Percentiles rank a stretch among this genome's conserved stretches.
phyloP scores from a whole-genome alignment of 2,329 filamentous ascomycete genomes.

The Xylariaceae sp. region DNA sequence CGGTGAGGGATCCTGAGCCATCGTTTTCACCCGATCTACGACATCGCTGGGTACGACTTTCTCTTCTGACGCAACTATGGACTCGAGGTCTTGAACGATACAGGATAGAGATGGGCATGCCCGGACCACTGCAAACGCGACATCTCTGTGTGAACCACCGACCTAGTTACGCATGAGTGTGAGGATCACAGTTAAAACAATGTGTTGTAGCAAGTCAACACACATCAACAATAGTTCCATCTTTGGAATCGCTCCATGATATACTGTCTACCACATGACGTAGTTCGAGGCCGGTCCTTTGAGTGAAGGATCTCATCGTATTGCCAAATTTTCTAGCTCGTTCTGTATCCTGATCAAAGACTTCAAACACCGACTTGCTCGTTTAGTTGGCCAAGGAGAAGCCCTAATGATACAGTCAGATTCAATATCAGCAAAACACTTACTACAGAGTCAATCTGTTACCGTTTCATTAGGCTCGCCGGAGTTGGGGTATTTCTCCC shows the following conservation, averaged over 20 bases:
- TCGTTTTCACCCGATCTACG: no score
- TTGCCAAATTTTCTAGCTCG: conserved; percentile 26
- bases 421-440: neutral
- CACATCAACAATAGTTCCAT: conserved; percentile 27
- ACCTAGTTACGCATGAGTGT: conserved; percentile 9
- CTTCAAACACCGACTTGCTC: conserved; percentile 22
- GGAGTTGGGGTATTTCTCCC: conserved; percentile 23
- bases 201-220: conserved; percentile 1
- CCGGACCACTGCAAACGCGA: conserved; percentile 17
- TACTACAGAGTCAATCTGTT: neutral
- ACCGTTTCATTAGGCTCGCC: conserved; percentile 29
- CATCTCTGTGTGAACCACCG: conserved; percentile 28
- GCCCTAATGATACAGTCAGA: conserved; percentile 12
- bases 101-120: conserved; percentile 21
- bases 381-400: conserved; percentile 27
- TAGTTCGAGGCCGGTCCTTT: conserved; percentile 20
- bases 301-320: conserved; percentile 22
- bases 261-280: conserved; percentile 23
- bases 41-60: conserved; percentile 8
- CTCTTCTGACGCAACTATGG: conserved; percentile 12
- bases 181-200: neutral
- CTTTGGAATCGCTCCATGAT: conserved; percentile 19
- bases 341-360: conserved; percentile 25
- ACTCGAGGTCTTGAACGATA: conserved; percentile 40
- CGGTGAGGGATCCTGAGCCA: conserved; percentile 16